Evolutionary conservation across 768 basidiomycete genomes (phyloP), one percentile per base, ranked within the genome.

Genomic region (Lactarius quietus): DNA sequence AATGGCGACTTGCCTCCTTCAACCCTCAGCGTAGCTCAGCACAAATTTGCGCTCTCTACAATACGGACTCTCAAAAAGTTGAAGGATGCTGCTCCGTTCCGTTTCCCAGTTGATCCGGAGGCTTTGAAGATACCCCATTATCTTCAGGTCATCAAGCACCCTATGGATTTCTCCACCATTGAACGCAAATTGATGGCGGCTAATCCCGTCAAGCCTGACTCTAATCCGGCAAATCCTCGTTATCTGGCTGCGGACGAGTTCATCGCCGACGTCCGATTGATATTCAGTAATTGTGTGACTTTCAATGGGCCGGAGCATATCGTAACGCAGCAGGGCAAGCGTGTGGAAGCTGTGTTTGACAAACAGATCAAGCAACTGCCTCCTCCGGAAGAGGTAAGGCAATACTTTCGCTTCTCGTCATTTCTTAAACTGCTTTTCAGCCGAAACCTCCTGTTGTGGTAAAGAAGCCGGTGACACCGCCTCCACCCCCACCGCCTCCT

Each of bases 281-380:
- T 98, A 65, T 94, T 95, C 77, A 82, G 83, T 68, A 99, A 99
- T 72, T 92, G 91, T 64, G 76, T 86, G 51, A 87, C 86, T 3
- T 99, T 98, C 83, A 99, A 99, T 74, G 97, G 97, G 1, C 88
- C 89, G 3, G 92, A 94, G 59, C 95, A 98, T 73, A 78, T 81
- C 33, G 83, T 98, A 52, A 83, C 86, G 3, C 73, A 76, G n/a
- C 90, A 89, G 81, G 96, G 92, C 17, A 90, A 89, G 71, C 85
- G 87, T 33, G 76, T 98, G 9, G 88, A 93, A 73, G 86, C 86
- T 63, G 83, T 89, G 8, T 96, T 95, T 71, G 95, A 97, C 74
- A 95, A 91, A 76, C 85, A 89, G 73, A 81, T 94, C 63, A 90
- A 92, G 75, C 87, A 92, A 58, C 79, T 96, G 75, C 96, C 96